Evolutionary conservation across 495 filamentous ascomycete species (phyloP), one percentile per base, ranked within the genome.

Genomic region (Margaritispora aquatica): DNA sequence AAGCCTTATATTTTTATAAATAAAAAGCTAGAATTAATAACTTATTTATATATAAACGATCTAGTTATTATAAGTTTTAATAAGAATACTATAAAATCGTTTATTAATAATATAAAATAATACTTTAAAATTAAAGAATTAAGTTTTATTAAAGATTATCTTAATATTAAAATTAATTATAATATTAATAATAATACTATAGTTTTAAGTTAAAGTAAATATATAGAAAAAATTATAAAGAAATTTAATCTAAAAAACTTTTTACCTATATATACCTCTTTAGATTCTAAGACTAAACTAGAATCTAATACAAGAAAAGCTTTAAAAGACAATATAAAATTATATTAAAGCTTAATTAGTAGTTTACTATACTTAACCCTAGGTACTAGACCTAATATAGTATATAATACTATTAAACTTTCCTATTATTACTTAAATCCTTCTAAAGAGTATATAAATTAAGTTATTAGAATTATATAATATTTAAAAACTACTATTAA

Each of bases 91-190:
- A 51, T 64, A 51, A 64, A 60, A 38, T 27, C n/a, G 17, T 54
- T 66, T 36, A 68, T 64, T 36, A 51, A 51, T 15, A 1, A 49
- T n/a, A 26, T 66, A 2, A 57, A 24, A 23, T 26, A 52, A 21
- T 29, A 53, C n/a, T 63, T 66, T 52, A 52, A 68, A 11, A 63
- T 68, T 44, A 68, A 59, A 20, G 52, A 68, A 26, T 41, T 68
- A 51, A 56, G 65, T 22, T n/a, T 52, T 38, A 53, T 51, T 31
- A 55, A 59, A 20, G 58, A 61, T 36, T 68, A 57, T 29, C 44
- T 68, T 47, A 60, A 54, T 15, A 57, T 68, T 17, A 15, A 64
- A 31, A 60, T 68, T 38, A 48, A 53, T 11, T 23, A 34, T 47
- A 50, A 66, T 54, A 3, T 48, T 24, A 21, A 54, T 20, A 34